Conservation (phyloP, 2,329 filamentous ascomycete genomes). For the Cladorrhinum sp. region DNA sequence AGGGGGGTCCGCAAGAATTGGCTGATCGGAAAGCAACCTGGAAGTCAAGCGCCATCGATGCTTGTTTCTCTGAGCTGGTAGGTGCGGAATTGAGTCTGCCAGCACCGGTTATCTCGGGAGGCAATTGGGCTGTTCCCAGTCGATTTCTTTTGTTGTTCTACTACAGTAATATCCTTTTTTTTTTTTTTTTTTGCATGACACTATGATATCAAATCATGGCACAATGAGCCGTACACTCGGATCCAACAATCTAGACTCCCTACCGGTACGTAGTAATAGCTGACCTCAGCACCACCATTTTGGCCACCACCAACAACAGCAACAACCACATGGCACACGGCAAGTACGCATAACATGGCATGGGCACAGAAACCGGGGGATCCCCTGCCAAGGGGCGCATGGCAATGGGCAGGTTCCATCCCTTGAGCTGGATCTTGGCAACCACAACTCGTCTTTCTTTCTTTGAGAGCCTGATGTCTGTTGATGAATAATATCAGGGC, state of each 20-base stretch:
- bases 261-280: neutral
- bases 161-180: neutral
- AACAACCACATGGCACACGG: constrained; percentile 17
- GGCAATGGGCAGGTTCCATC: neutral
- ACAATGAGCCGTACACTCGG: neutral
- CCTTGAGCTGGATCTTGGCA: constrained; percentile 7
- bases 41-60: neutral
- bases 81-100: neutral
- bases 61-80: neutral
- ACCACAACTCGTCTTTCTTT: neutral
- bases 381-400: constrained; percentile 12
- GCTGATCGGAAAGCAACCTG: neutral
- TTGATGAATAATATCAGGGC: neutral
- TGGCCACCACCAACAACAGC: neutral
- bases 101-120: neutral
- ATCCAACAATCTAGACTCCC: neutral
- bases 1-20: constrained; percentile 19
- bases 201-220: neutral
- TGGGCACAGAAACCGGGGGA: constrained; percentile 1
- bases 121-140: neutral
- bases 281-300: too few relatives aligned
- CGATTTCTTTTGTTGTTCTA: neutral
- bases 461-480: too few relatives aligned
- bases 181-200: neutral
- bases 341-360: neutral